A percentile compares a stretch with the other conserved stretches of the same genome.
These are phyloP conservation scores for Taphrina betulina DNA, from an alignment of 1,139 yeast genomes.

Conservation along the genomic window DNA sequence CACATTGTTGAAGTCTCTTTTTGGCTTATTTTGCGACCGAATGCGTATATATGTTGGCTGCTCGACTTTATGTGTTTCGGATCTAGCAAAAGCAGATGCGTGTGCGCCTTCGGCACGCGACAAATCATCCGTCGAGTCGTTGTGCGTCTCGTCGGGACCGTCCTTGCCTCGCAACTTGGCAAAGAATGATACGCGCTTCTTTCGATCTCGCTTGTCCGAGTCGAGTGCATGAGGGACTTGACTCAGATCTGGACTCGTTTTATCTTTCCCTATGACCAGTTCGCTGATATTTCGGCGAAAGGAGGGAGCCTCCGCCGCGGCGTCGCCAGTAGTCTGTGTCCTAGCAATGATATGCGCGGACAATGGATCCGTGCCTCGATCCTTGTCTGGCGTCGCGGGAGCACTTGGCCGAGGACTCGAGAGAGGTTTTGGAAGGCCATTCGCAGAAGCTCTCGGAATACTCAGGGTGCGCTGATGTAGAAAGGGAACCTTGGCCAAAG, in stretches of 20 bases:
- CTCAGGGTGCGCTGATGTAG: not conserved
- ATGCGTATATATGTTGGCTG: slow-evolving; percentile 46
- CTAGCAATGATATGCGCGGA: slow-evolving; percentile 26
- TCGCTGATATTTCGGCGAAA: slow-evolving; percentile 21
- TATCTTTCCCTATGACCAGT: slow-evolving; percentile 2
- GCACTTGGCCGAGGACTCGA: not conserved
- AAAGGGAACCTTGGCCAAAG: slow-evolving; percentile 3
- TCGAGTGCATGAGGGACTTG: not conserved
- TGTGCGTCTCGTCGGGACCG: slow-evolving; percentile 2
- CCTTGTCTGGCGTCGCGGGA: slow-evolving; percentile 13
- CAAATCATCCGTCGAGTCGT: slow-evolving; percentile 18
- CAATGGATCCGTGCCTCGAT: slow-evolving; percentile 25
- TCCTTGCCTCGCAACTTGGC: slow-evolving; percentile 27
- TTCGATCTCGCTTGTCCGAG: slow-evolving; percentile 8
- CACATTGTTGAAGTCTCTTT: slow-evolving; percentile 52
- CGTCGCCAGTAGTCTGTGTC: slow-evolving; percentile 4
- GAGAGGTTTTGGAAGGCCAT: not conserved
- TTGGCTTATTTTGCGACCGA: slow-evolving; percentile 44
- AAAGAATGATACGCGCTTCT: slow-evolving; percentile 31
- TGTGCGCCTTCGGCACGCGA: slow-evolving; percentile 44
- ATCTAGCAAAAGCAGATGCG: slow-evolving; percentile 41
- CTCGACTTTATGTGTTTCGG: slow-evolving; percentile 42
- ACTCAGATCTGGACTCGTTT: not conserved
- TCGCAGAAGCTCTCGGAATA: not conserved
- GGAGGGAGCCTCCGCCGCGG: slow-evolving; percentile 12